Evolutionary conservation across 73 alveolate species (phyloP).

Genomic region (Paramecium biaurelia): DNA sequence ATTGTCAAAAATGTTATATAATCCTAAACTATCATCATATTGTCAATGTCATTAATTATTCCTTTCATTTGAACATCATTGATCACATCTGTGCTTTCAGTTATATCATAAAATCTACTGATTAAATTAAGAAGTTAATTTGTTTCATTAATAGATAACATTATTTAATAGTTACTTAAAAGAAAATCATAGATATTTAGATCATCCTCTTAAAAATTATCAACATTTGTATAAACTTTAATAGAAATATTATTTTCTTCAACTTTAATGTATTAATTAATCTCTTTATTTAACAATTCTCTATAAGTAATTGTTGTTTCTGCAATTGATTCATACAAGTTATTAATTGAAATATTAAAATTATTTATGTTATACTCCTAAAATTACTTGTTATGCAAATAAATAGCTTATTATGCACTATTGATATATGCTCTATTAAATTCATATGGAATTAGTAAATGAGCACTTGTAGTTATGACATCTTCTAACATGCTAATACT

Average conservation of each 20-base stretch:
- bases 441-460: background rate
- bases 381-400: background rate
- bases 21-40: background rate
- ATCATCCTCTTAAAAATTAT: background rate
- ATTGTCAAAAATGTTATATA: background rate
- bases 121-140: background rate
- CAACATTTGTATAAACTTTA: background rate
- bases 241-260: background rate
- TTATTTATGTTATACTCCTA: background rate
- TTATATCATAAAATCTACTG: background rate
- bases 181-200: background rate
- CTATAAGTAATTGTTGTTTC: background rate
- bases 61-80: background rate
- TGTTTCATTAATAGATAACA: background rate
- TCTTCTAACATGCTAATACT: background rate
- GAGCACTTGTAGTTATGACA: background rate
- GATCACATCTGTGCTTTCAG: background rate
- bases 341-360: background rate
- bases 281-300: background rate
- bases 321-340: background rate
- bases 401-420: background rate
- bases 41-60: background rate
- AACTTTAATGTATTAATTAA: background rate
- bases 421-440: background rate
- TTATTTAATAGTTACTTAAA: background rate